phyloP scores from a whole-genome alignment of 352 stramenopile genomes.

The Globisporangium recalcitrans region DNA sequence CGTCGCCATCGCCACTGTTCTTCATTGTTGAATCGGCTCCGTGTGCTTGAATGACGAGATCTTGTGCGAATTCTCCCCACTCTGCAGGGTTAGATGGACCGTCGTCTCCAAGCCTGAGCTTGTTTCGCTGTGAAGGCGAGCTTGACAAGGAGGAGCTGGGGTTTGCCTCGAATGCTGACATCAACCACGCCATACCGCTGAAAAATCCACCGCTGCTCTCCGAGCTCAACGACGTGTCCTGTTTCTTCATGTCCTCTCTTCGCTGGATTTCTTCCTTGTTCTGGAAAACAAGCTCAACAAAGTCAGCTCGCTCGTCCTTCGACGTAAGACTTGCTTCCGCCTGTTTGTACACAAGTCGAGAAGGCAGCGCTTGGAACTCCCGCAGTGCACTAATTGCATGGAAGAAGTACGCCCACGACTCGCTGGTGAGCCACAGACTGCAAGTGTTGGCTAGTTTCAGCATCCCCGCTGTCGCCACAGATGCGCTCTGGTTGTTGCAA shows the following conservation, averaged over 20 bases:
- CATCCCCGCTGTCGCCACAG: conserved; percentile 59
- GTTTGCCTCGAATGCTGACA: conserved; percentile 60
- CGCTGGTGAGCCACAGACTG: conserved; percentile 39
- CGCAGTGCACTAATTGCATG: conserved; percentile 49
- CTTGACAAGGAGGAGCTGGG: conserved; percentile 20
- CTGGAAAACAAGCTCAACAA: conserved; percentile 49
- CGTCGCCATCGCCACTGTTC: conserved; percentile 10
- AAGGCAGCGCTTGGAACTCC: conserved; percentile 58
- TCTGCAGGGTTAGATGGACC: conserved; percentile 31
- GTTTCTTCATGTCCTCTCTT: conserved; percentile 36
- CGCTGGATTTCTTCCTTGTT: conserved; percentile 54
- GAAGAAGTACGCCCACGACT: conserved; percentile 66
- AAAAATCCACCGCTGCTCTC: conserved; percentile 46
- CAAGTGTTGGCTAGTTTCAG: conserved; percentile 65
- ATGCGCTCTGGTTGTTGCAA: conserved; percentile 64
- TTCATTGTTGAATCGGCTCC: not conserved
- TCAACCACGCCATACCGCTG: conserved; percentile 65
- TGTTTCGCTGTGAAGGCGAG: conserved; percentile 4
- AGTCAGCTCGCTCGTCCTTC: conserved; percentile 40
- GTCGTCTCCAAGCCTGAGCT: conserved; percentile 16
- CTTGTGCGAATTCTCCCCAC: conserved; percentile 39
- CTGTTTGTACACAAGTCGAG: conserved; percentile 30
- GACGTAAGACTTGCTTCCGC: conserved; percentile 22
- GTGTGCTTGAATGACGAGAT: conserved; percentile 33
- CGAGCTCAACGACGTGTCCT: conserved; percentile 22